These are phyloP conservation scores for Abortiporus biennis DNA, from an alignment of 1,284 basidiomycete genomes.

Conservation along the genomic window DNA sequence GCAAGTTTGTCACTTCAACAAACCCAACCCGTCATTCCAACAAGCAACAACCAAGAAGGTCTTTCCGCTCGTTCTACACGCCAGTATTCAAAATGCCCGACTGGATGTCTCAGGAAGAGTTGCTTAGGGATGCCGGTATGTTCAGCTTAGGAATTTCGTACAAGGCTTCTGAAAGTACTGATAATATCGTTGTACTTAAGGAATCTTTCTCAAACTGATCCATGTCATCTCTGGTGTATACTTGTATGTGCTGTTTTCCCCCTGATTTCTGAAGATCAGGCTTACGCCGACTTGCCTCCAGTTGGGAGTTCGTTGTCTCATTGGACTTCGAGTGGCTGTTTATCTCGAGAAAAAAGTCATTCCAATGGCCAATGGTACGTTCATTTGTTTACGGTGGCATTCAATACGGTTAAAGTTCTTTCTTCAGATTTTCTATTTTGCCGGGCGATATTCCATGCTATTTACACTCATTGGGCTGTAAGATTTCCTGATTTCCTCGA, in stretches of 20 bases:
- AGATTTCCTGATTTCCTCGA: conserved; percentile 1
- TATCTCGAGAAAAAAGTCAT: conserved; percentile 45
- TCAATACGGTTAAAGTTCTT: background rate
- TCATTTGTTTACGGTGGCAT: background rate
- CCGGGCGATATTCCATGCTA: conserved; percentile 58
- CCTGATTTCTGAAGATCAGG: background rate
- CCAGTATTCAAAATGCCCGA: too few relatives aligned
- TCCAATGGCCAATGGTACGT: conserved; percentile 29
- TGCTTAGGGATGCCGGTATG: conserved; percentile 41
- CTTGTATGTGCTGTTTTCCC: conserved; percentile 29
- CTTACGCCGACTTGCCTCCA: conserved; percentile 2
- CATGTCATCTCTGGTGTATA: conserved; percentile 58
- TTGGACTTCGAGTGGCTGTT: conserved; percentile 59
- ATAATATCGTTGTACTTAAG: conserved; percentile 22
- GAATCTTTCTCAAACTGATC: conserved; percentile 52
- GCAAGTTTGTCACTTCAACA: too few relatives aligned
- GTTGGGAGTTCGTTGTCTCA: conserved; percentile 38
- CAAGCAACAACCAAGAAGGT: too few relatives aligned
- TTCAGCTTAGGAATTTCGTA: conserved; percentile 3
- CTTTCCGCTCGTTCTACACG: too few relatives aligned
- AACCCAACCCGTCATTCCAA: too few relatives aligned
- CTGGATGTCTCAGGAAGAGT: conserved; percentile 40
- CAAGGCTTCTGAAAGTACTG: background rate
- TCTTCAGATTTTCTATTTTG: conserved; percentile 58
- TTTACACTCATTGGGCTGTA: conserved; percentile 60